Evolutionary conservation across 768 basidiomycete genomes (phyloP).

Genomic region (Pluteus cervinus): DNA sequence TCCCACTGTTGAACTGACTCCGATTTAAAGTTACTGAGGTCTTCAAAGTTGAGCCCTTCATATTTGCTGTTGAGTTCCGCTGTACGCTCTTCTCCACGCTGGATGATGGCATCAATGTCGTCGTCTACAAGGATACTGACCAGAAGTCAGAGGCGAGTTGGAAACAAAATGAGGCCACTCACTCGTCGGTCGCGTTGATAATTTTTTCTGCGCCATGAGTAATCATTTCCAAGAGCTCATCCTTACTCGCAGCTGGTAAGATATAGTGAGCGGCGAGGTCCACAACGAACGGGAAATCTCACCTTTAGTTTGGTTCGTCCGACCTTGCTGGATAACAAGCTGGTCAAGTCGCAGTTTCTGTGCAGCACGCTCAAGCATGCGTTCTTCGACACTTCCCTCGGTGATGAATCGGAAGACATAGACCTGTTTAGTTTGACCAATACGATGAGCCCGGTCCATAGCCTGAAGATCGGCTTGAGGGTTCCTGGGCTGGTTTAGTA

Average conservation of each 20-base stretch:
- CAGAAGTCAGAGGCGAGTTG: neutral
- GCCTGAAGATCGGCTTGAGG: constrained; percentile 98
- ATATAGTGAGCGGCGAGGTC: constrained; percentile 2
- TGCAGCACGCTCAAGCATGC: constrained; percentile 90
- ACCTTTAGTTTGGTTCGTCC: constrained; percentile 78
- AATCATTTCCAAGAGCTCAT: constrained; percentile 97
- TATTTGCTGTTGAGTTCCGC: constrained; percentile 87
- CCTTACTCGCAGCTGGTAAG: constrained; percentile 77
- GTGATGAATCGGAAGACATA: constrained; percentile 97
- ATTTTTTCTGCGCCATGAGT: constrained; percentile 97
- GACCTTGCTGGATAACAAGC: constrained; percentile 94
- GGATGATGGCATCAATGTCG: constrained; percentile 93
- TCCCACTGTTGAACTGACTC: constrained; percentile 95
- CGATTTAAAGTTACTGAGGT: constrained; percentile 94
- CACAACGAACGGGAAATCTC: constrained; percentile 11
- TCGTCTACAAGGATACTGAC: constrained; percentile 70
- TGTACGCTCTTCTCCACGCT: constrained; percentile 86
- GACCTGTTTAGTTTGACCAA: constrained; percentile 96
- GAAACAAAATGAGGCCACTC: constrained; percentile 17
- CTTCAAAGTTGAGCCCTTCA: constrained; percentile 88
- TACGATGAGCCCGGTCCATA: constrained; percentile 97
- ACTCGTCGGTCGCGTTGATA: constrained; percentile 77
- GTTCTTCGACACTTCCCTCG: constrained; percentile 92
- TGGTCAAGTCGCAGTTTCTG: constrained; percentile 95
- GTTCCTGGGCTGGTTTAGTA: constrained; percentile 53